Evolutionary conservation across 1,284 basidiomycete species (phyloP).

Genomic region (Phenoliferia sp.): DNA sequence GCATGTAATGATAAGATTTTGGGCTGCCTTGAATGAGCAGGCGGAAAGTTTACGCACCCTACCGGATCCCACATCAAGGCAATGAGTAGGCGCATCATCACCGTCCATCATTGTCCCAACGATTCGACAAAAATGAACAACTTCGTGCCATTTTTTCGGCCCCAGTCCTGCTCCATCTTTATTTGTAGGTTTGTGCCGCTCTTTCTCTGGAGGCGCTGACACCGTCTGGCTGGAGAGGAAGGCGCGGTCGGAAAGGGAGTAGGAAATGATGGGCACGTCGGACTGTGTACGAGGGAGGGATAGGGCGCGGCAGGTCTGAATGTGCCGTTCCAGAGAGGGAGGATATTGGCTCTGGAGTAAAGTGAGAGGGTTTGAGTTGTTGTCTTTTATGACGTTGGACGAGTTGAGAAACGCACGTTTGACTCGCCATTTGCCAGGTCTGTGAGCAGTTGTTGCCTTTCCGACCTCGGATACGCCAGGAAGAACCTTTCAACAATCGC

Average conservation of each 20-base stretch:
- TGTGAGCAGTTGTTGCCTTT: not conserved
- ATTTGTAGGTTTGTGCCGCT: slow-evolving; percentile 10
- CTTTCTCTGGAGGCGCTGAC: not conserved
- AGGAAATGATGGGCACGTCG: slow-evolving; percentile 12
- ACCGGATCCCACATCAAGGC: slow-evolving; percentile 29
- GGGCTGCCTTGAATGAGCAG: too few relatives aligned
- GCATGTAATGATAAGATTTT: not conserved
- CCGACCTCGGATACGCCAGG: slow-evolving; percentile 4
- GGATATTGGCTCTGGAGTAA: slow-evolving; percentile 7
- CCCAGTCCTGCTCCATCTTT: slow-evolving; percentile 7
- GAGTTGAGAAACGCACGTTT: not conserved
- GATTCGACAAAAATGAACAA: slow-evolving; percentile 7
- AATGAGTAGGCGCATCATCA: slow-evolving; percentile 3
- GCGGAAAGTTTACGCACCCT: slow-evolving; percentile 10
- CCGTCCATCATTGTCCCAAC: slow-evolving; percentile 5
- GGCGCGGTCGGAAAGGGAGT: not conserved
- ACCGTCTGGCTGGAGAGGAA: not conserved
- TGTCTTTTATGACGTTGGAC: not conserved
- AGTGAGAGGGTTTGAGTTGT: not conserved
- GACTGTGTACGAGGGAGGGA: slow-evolving; percentile 24
- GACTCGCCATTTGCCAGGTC: slow-evolving; percentile 1
- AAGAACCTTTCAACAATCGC: not conserved
- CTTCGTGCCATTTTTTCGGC: slow-evolving; percentile 31
- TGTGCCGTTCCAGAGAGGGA: not conserved
- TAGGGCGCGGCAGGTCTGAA: slow-evolving; percentile 10